phyloP scores from a whole-genome alignment of 768 basidiomycete species.

The Pleurotus tuber-regium region DNA sequence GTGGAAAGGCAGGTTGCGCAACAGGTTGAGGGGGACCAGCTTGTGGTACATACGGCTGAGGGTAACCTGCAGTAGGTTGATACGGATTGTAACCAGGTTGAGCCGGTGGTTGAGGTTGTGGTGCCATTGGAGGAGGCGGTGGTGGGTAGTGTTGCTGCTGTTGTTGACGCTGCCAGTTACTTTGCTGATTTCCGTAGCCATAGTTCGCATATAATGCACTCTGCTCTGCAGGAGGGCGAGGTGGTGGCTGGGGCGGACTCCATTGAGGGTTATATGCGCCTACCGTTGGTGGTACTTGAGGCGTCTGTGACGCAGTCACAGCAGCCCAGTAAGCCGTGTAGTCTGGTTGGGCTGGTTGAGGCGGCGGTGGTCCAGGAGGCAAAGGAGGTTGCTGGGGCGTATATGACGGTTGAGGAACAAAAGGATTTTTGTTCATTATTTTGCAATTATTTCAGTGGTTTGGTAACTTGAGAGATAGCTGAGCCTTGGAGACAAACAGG shows the following conservation, averaged over 20 bases:
- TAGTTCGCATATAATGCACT: constrained; percentile 89
- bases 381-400: constrained; percentile 73
- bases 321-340: constrained; percentile 80
- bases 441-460: constrained; percentile 14
- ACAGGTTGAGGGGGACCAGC: constrained; percentile 50
- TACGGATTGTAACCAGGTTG: constrained; percentile 75
- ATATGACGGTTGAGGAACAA: constrained; percentile 66
- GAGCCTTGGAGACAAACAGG: too few relatives aligned
- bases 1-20: constrained; percentile 48
- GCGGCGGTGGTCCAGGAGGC: constrained; percentile 77
- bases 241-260: constrained; percentile 59
- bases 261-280: constrained; percentile 65
- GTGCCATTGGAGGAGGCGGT: constrained; percentile 50
- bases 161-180: constrained; percentile 66
- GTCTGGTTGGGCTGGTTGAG: constrained; percentile 65
- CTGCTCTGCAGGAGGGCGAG: constrained; percentile 68
- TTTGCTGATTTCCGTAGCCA: constrained; percentile 75
- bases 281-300: constrained; percentile 48
- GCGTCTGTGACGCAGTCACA: constrained; percentile 43
- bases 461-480: too few relatives aligned
- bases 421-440: constrained; percentile 83
- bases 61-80: constrained; percentile 64
- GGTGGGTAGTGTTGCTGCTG: constrained; percentile 50
- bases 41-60: constrained; percentile 68
- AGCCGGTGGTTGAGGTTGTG: constrained; percentile 50